A percentile compares a stretch with the other conserved stretches of the same genome.
These are phyloP conservation scores for Didymella keratinophila DNA, from an alignment of 2,329 filamentous ascomycete genomes.

Conservation along the genomic window DNA sequence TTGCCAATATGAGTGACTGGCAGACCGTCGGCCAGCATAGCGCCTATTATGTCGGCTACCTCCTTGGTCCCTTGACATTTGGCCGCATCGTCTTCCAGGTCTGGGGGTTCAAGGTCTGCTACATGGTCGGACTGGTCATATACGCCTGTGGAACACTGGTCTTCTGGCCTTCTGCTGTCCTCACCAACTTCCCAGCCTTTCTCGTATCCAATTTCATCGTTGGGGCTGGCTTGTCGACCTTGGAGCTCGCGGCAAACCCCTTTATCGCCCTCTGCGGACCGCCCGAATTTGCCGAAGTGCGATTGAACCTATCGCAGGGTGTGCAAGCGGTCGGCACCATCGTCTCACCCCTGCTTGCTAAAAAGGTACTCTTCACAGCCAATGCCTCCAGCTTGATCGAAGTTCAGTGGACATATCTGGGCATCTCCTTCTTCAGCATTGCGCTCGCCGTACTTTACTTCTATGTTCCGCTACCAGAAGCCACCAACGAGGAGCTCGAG, in stretches of 20 bases:
- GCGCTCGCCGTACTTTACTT: slow-evolving; percentile 66
- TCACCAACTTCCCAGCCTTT: slow-evolving; percentile 68
- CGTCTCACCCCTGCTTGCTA: slow-evolving; percentile 66
- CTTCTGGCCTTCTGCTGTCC: slow-evolving; percentile 71
- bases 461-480: slow-evolving; percentile 69
- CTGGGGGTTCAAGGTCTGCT: slow-evolving; percentile 70
- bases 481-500: slow-evolving; percentile 67
- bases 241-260: slow-evolving; percentile 68
- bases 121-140: slow-evolving; percentile 66
- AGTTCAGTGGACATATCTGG: slow-evolving; percentile 71
- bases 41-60: slow-evolving; percentile 75
- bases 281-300: slow-evolving; percentile 65
- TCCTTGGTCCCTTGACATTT: slow-evolving; percentile 73
- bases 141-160: slow-evolving; percentile 68
- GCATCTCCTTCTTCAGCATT: slow-evolving; percentile 68
- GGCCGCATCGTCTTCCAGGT: slow-evolving; percentile 65
- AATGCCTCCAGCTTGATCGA: slow-evolving; percentile 63
- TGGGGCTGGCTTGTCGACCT: slow-evolving; percentile 65
- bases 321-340: slow-evolving; percentile 69
- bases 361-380: slow-evolving; percentile 64
- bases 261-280: slow-evolving; percentile 70
- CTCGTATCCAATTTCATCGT: slow-evolving; percentile 70
- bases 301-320: slow-evolving; percentile 67
- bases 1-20: slow-evolving; percentile 67
- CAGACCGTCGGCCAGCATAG: slow-evolving; percentile 73